Conservation (phyloP, 2,329 filamentous ascomycete species). For the Apiospora aurea region DNA sequence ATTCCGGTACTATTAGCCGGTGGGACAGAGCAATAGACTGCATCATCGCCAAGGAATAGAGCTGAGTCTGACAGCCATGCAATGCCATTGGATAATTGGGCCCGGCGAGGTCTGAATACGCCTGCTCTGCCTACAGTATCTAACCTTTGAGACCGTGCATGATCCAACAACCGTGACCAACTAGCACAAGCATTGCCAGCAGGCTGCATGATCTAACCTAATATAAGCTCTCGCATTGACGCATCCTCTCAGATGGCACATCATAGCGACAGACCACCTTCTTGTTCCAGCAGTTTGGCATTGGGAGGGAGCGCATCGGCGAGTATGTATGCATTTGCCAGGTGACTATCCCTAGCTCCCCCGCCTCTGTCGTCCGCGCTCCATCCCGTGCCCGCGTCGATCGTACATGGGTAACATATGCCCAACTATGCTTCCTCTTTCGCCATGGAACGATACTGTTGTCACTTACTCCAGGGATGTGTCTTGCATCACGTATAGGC, state of each 20-base stretch:
- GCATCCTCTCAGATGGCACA: constrained; percentile 20
- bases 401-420: constrained; percentile 16
- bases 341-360: neutral
- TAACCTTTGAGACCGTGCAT: neutral
- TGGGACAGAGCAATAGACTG: neutral
- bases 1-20: neutral
- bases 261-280: constrained; percentile 1
- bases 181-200: constrained; percentile 17
- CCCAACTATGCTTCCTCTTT: constrained; percentile 1
- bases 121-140: neutral
- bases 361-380: constrained; percentile 5
- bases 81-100: neutral
- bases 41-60: neutral
- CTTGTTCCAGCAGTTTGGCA: constrained; percentile 4
- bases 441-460: neutral
- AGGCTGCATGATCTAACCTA: constrained; percentile 19
- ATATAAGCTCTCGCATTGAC: constrained; percentile 1
- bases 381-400: constrained; percentile 6
- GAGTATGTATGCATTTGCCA: neutral
- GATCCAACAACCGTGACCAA: neutral
- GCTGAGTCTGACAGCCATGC: neutral
- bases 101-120: neutral
- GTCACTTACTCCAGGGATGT: neutral
- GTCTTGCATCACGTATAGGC: neutral
- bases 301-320: neutral